These are phyloP conservation scores for Scolecobasidium constrictum DNA, from an alignment of 2,329 filamentous ascomycete genomes.

Conservation along the genomic window DNA sequence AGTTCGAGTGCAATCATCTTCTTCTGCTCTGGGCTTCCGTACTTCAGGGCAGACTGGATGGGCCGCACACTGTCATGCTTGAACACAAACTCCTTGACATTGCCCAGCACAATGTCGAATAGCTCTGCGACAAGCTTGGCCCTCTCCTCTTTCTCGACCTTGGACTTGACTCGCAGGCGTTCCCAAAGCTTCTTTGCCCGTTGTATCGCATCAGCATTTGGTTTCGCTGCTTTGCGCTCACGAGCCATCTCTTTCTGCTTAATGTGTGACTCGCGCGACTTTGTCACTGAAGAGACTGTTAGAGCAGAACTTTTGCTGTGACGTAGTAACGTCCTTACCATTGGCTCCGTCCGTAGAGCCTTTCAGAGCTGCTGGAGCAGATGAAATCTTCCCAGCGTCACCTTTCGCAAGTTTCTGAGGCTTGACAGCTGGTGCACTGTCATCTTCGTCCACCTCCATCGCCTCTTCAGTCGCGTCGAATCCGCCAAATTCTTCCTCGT, in stretches of 20 bases:
- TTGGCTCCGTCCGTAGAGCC: not conserved
- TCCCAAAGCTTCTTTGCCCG: constrained; percentile 98
- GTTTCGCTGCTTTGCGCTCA: constrained; percentile 87
- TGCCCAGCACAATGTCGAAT: constrained; percentile 81
- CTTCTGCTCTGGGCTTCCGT: constrained; percentile 74
- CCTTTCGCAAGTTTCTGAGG: not conserved
- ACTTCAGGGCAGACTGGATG: constrained; percentile 94
- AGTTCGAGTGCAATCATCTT: constrained; percentile 80
- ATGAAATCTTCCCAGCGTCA: not conserved
- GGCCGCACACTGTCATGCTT: constrained; percentile 98
- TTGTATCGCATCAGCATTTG: constrained; percentile 78
- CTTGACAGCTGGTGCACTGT: not conserved
- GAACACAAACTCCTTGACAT: constrained; percentile 90
- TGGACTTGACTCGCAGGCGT: constrained; percentile 79
- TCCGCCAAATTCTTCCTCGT: not conserved
- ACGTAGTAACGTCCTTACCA: too few relatives aligned
- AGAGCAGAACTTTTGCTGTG: not conserved
- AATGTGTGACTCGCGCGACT: constrained; percentile 74
- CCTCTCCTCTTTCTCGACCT: constrained; percentile 81
- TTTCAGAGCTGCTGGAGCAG: not conserved
- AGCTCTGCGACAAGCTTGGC: constrained; percentile 80
- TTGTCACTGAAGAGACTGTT: constrained; percentile 39
- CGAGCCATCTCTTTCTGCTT: constrained; percentile 84
- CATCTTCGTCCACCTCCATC: not conserved
- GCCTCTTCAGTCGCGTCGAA: not conserved